These are phyloP conservation scores for Paramecium primaurelia DNA, from an alignment of 73 alveolate species.

Conservation along the genomic window DNA sequence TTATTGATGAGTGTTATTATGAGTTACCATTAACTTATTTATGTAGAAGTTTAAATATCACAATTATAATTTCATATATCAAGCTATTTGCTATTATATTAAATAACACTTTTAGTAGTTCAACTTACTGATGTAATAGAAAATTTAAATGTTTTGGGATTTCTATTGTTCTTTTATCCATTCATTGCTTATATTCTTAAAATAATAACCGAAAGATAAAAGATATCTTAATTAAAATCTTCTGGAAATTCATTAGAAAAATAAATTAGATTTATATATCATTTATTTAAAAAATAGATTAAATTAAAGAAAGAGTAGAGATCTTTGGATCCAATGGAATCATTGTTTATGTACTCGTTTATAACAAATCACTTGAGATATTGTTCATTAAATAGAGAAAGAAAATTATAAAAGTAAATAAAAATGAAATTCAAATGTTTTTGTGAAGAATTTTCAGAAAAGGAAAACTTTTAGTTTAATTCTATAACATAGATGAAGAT, in stretches of 20 bases:
- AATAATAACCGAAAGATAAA: not conserved
- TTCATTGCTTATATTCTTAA: not conserved
- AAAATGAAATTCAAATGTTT: constrained; percentile 5
- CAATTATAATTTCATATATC: not conserved
- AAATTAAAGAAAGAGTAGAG: not conserved
- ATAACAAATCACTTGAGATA: not conserved
- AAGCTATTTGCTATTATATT: not conserved
- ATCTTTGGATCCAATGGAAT: not conserved
- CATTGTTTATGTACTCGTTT: not conserved
- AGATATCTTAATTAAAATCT: not conserved
- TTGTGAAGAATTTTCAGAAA: not conserved
- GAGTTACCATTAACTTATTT: not conserved
- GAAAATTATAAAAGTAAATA: not conserved
- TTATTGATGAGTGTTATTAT: not conserved
- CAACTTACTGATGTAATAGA: not conserved
- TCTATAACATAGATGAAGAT: not conserved
- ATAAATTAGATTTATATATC: not conserved
- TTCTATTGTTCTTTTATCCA: not conserved
- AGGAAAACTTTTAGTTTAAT: not conserved
- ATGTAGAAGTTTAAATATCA: not conserved
- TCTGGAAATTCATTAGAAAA: not conserved
- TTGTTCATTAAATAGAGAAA: not conserved
- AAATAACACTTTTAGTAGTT: not conserved
- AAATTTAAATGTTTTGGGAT: not conserved
- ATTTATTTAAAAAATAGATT: not conserved